phyloP scores from a whole-genome alignment of 2,329 filamentous ascomycete species.

The Penicillium sp. region DNA sequence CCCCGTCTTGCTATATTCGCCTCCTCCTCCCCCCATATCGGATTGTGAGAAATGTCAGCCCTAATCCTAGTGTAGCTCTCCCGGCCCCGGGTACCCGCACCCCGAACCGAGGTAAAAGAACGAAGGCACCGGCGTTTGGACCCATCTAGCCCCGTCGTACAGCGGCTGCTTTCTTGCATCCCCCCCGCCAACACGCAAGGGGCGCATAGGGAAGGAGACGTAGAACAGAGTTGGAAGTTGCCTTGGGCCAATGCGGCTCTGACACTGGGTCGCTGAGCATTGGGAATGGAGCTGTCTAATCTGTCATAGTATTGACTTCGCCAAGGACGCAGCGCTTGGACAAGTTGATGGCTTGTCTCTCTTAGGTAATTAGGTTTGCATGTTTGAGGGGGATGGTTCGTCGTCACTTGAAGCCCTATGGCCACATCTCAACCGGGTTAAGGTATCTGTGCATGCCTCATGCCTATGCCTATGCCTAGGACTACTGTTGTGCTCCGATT shows the following conservation, averaged over 20 bases:
- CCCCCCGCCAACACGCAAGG: constrained; percentile 3
- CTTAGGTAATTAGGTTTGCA: background rate
- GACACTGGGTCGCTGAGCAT: too few species aligned
- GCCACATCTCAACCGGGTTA: background rate
- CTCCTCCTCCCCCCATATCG: background rate
- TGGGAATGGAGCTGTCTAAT: background rate
- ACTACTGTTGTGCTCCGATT: background rate
- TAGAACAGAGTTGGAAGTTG: background rate
- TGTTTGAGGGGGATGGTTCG: background rate
- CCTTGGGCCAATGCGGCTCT: background rate
- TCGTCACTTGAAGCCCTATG: background rate
- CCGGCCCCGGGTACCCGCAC: background rate
- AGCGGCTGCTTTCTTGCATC: background rate
- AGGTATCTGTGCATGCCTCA: background rate
- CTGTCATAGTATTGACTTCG: background rate
- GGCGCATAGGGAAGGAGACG: background rate
- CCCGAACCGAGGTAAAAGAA: background rate
- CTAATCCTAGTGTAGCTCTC: background rate
- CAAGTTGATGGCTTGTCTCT: background rate
- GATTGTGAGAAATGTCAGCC: background rate
- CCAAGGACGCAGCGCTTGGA: background rate
- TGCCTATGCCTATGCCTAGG: background rate
- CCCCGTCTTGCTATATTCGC: background rate
- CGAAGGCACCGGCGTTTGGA: background rate
- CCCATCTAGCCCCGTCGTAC: background rate